Conservation (phyloP, 2,329 filamentous ascomycete genomes). For the Oidium heveae region DNA sequence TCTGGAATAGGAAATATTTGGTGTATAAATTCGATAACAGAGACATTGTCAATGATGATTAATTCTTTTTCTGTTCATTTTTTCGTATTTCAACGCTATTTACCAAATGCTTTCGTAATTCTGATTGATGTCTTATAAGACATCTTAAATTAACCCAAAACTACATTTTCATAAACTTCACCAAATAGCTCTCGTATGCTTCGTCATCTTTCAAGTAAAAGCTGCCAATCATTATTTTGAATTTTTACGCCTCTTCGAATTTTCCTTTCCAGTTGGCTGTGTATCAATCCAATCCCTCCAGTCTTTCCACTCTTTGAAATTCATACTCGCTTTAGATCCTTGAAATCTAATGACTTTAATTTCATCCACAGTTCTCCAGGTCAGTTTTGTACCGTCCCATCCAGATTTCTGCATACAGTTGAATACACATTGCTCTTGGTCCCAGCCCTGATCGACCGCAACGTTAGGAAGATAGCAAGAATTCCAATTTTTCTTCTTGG, state of each 20-base stretch:
- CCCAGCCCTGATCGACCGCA: constrained; percentile 80
- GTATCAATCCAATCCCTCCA: constrained; percentile 45
- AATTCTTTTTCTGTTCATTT: too few relatives aligned
- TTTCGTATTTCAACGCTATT: too few relatives aligned
- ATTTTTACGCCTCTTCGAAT: not conserved
- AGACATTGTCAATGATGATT: too few relatives aligned
- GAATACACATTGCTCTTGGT: constrained; percentile 69
- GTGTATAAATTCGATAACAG: too few relatives aligned
- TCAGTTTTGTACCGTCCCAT: constrained; percentile 41
- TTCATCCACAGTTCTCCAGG: constrained; percentile 52
- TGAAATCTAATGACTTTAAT: constrained; percentile 66
- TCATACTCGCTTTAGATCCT: constrained; percentile 49
- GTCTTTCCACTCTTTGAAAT: constrained; percentile 48
- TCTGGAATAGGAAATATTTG: too few relatives aligned
- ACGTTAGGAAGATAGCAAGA: constrained; percentile 87
- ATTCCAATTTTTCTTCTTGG: constrained; percentile 47
- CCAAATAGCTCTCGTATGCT: too few relatives aligned
- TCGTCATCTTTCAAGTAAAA: too few relatives aligned
- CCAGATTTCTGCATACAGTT: constrained; percentile 89
- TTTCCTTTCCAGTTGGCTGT: not conserved
- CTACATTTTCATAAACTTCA: too few relatives aligned
- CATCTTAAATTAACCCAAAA: too few relatives aligned
- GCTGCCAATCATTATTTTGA: too few relatives aligned
- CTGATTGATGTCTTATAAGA: too few relatives aligned
- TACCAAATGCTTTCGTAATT: too few relatives aligned